A percentile compares a stretch with the other conserved stretches of the same genome.
Conservation (phyloP, 2,329 filamentous ascomycete genomes). For the Fusarium sp. region DNA sequence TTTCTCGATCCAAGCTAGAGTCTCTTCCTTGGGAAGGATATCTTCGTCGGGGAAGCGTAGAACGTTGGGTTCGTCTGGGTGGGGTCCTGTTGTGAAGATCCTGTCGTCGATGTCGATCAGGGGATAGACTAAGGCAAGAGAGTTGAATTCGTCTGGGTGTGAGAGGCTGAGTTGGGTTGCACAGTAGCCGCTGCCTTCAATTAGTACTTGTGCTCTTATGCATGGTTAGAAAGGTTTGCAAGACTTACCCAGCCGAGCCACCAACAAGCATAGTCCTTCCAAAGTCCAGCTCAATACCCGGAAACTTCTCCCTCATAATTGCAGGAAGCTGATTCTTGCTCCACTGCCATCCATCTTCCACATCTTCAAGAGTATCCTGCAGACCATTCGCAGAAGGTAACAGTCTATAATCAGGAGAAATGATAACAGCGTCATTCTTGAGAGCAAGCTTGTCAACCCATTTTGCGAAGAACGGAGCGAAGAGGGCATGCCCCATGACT, state of each 20-base stretch:
- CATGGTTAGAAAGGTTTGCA: no score
- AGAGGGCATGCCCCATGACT: slow-evolving; percentile 35
- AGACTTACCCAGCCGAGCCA: slow-evolving; percentile 37
- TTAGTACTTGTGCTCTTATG: no score
- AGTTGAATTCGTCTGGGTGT: slow-evolving; percentile 36
- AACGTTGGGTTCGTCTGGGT: slow-evolving; percentile 11
- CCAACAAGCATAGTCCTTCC: slow-evolving; percentile 27
- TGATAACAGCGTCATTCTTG: slow-evolving; percentile 40
- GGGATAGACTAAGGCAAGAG: slow-evolving; percentile 38
- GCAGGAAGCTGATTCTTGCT: slow-evolving; percentile 4
- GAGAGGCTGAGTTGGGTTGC: slow-evolving; percentile 36
- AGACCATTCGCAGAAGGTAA: slow-evolving; percentile 42
- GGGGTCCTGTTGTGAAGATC: slow-evolving; percentile 20
- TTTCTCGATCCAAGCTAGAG: slow-evolving; percentile 36
- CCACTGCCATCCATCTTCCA: slow-evolving; percentile 47
- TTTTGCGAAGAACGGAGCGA: slow-evolving; percentile 40
- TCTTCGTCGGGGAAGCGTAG: slow-evolving; percentile 15
- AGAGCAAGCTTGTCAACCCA: slow-evolving; percentile 41
- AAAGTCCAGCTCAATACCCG: slow-evolving; percentile 23
- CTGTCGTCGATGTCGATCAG: slow-evolving; percentile 37
- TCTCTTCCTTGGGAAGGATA: slow-evolving; percentile 23
- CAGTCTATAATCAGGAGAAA: slow-evolving; percentile 44
- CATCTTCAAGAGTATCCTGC: slow-evolving; percentile 42
- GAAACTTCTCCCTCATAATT: slow-evolving; percentile 11
- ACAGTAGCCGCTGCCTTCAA: slow-evolving; percentile 36